phyloP scores from a whole-genome alignment of 345 rosid genomes.

The Bretschneidera sinensis region DNA sequence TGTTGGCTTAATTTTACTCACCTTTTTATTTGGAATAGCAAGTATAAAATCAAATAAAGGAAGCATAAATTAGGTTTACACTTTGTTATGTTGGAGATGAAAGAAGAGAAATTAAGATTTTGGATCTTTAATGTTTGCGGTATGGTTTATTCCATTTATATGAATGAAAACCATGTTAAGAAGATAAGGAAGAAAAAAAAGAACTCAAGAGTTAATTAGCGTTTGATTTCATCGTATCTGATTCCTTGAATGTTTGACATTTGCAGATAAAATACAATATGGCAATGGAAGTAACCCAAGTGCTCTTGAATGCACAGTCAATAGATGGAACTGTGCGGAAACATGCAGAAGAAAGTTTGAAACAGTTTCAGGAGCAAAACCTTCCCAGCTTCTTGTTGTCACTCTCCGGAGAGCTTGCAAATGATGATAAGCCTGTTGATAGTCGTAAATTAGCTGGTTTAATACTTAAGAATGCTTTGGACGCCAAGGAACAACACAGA shows the following conservation, averaged over 20 bases:
- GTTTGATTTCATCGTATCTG: not conserved
- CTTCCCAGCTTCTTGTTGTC: conserved; percentile 56
- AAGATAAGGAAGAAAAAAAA: not conserved
- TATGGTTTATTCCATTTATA: not conserved
- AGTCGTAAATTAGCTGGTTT: conserved; percentile 72
- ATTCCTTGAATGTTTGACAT: conserved; percentile 1
- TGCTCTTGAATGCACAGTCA: conserved; percentile 71
- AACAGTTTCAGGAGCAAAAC: conserved; percentile 68
- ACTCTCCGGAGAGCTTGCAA: conserved; percentile 59
- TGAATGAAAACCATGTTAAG: not conserved
- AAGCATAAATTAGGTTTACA: not conserved
- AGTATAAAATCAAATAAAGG: not conserved
- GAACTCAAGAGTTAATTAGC: not conserved
- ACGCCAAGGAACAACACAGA: conserved; percentile 75
- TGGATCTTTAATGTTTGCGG: not conserved
- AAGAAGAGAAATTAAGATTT: not conserved
- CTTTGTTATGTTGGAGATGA: not conserved
- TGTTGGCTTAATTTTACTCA: not conserved
- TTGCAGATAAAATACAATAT: conserved; percentile 19
- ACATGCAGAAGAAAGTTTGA: conserved; percentile 67
- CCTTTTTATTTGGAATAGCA: not conserved
- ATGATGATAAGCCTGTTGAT: conserved; percentile 69
- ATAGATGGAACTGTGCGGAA: conserved; percentile 61
- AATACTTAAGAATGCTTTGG: conserved; percentile 61
- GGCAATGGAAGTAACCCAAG: conserved; percentile 61